These are phyloP conservation scores for Atractiella rhizophila DNA, from an alignment of 768 basidiomycete species.

Conservation along the genomic window DNA sequence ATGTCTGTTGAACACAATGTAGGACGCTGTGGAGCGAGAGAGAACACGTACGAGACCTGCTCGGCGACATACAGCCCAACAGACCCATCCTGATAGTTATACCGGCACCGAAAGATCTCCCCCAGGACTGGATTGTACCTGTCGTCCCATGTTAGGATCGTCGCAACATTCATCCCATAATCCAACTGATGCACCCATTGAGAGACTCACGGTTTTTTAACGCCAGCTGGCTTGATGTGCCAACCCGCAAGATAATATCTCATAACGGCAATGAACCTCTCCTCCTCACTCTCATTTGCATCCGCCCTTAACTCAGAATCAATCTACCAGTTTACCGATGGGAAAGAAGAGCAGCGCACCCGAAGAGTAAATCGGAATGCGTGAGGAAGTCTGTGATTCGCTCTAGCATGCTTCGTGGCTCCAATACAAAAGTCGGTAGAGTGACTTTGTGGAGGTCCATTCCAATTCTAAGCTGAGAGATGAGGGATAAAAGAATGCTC, in stretches of 20 bases:
- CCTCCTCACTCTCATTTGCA: slow-evolving; percentile 52
- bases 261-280: slow-evolving; percentile 69
- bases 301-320: slow-evolving; percentile 31
- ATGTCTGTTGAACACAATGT: slow-evolving; percentile 61
- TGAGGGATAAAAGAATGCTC: slow-evolving; percentile 36
- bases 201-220: slow-evolving; percentile 76
- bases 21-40: slow-evolving; percentile 43
- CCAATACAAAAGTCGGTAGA: slow-evolving; percentile 33
- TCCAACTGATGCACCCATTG: background rate
- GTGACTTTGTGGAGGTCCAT: slow-evolving; percentile 71
- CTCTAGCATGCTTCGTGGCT: slow-evolving; percentile 91
- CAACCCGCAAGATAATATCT: slow-evolving; percentile 95
- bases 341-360: slow-evolving; percentile 29
- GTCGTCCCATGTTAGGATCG: background rate
- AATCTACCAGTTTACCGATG: background rate
- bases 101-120: slow-evolving; percentile 90
- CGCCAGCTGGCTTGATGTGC: slow-evolving; percentile 98
- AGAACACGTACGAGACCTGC: slow-evolving; percentile 95
- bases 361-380: slow-evolving; percentile 89
- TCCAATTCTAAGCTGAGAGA: slow-evolving; percentile 58
- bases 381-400: slow-evolving; percentile 98
- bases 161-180: background rate
- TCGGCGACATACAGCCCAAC: slow-evolving; percentile 89
- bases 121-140: slow-evolving; percentile 94
- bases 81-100: slow-evolving; percentile 74